Percentiles rank a stretch among this genome's conserved stretches.
Evolutionary conservation across 495 filamentous ascomycete genomes (phyloP).

Genomic region (Lineolata rhizophorae): DNA sequence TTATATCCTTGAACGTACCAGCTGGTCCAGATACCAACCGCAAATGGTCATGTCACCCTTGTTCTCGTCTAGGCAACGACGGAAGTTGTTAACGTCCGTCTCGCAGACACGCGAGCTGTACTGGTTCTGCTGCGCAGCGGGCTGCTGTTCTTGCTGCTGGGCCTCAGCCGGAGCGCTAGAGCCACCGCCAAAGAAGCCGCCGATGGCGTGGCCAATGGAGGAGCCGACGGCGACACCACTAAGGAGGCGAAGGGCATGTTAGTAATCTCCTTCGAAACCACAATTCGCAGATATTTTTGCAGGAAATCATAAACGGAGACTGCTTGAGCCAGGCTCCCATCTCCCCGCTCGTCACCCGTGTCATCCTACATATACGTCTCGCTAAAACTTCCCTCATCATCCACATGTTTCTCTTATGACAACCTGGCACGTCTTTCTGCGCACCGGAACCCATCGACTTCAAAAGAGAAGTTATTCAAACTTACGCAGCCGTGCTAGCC

Average conservation of each 20-base stretch:
- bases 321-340: no score
- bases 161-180: constrained; percentile 34
- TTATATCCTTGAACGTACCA: no score
- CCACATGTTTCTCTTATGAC: no score
- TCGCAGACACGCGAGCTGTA: constrained; percentile 36
- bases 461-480: constrained; percentile 2
- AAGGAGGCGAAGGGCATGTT: constrained; percentile 4
- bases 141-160: constrained; percentile 21
- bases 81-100: constrained; percentile 63
- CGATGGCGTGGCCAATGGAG: constrained; percentile 83
- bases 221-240: constrained; percentile 93
- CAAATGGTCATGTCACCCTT: constrained; percentile 81
- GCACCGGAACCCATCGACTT: no score
- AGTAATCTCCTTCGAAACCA: constrained; percentile 1
- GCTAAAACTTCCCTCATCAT: no score
- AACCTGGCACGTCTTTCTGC: no score
- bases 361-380: no score
- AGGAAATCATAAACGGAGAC: no score
- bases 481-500: constrained; percentile 26
- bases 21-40: constrained; percentile 93
- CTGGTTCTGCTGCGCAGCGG: constrained; percentile 23
- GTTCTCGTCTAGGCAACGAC: constrained; percentile 87
- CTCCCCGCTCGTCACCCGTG: no score
- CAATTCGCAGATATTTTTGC: background rate
- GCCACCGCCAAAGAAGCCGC: constrained; percentile 60